A percentile compares a stretch with the other conserved stretches of the same genome.
phyloP scores from a whole-genome alignment of 345 rosid genomes.

The Physaria fendleri region DNA sequence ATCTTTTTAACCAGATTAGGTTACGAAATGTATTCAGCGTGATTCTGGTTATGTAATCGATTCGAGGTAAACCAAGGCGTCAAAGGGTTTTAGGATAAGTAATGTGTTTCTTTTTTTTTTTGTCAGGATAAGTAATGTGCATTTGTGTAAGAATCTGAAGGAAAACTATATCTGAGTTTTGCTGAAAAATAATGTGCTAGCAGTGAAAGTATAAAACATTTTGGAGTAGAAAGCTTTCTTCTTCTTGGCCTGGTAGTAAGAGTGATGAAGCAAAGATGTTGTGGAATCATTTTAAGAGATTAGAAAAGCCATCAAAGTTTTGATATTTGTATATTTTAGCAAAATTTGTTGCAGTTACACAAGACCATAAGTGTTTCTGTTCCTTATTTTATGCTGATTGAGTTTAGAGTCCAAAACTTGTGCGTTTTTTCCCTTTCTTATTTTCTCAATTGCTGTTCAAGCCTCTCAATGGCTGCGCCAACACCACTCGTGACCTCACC shows the following conservation, averaged over 20 bases:
- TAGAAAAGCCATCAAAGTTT: neutral
- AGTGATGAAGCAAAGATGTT: conserved; percentile 7
- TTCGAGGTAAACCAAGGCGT: neutral
- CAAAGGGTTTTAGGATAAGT: neutral
- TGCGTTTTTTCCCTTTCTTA: conserved; percentile 7
- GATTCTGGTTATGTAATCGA: neutral
- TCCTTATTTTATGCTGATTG: conserved; percentile 2
- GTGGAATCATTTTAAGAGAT: conserved; percentile 44
- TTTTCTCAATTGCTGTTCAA: conserved; percentile 54
- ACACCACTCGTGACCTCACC: conserved; percentile 55
- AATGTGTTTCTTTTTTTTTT: no score
- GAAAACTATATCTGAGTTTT: neutral
- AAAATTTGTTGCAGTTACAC: neutral
- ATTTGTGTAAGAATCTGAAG: neutral
- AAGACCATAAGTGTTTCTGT: neutral
- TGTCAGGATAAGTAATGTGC: neutral
- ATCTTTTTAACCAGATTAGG: neutral
- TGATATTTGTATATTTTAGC: neutral
- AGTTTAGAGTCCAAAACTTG: conserved; percentile 15
- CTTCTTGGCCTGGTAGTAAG: conserved; percentile 5
- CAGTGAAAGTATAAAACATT: conserved; percentile 30
- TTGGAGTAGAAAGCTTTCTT: conserved; percentile 44
- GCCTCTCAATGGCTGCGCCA: conserved; percentile 76
- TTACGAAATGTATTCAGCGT: neutral
- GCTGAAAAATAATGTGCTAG: neutral